phyloP scores from a whole-genome alignment of 2,329 filamentous ascomycete species.

The Cladobotryum mycophilum region DNA sequence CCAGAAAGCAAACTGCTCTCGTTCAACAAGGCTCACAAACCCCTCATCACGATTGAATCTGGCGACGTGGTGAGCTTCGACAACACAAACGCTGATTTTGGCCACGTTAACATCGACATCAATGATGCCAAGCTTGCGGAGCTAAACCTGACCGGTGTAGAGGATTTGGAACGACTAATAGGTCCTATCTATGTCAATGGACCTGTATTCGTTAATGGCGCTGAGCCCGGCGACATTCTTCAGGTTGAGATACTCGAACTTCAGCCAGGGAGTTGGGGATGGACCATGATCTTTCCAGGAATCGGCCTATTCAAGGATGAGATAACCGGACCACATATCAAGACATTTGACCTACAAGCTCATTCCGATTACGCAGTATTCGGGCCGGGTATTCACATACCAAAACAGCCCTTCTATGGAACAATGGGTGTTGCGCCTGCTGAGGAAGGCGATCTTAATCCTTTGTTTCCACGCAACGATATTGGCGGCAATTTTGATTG shows the following conservation, averaged over 20 bases:
- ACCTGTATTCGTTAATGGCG: slow-evolving; percentile 42
- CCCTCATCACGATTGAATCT: slow-evolving; percentile 1
- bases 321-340: slow-evolving; percentile 36
- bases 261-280: slow-evolving; percentile 40
- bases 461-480: slow-evolving; percentile 41
- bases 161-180: background rate
- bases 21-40: slow-evolving; percentile 1
- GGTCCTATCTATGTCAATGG: slow-evolving; percentile 22
- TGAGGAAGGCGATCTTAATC: slow-evolving; percentile 38
- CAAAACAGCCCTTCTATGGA: slow-evolving; percentile 45
- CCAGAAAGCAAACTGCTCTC: background rate
- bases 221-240: slow-evolving; percentile 45
- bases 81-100: slow-evolving; percentile 1
- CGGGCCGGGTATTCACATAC: slow-evolving; percentile 41
- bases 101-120: background rate
- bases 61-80: slow-evolving; percentile 3
- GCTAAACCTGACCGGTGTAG: background rate
- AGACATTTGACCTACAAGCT: slow-evolving; percentile 34
- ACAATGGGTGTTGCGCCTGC: slow-evolving; percentile 45
- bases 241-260: slow-evolving; percentile 44
- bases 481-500: slow-evolving; percentile 52
- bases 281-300: slow-evolving; percentile 43
- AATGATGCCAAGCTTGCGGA: background rate
- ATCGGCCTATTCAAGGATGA: slow-evolving; percentile 46
- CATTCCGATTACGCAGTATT: slow-evolving; percentile 31